Evolutionary conservation across 2,329 filamentous ascomycete species (phyloP).

Genomic region (Calonectria pseudoreteaudii): DNA sequence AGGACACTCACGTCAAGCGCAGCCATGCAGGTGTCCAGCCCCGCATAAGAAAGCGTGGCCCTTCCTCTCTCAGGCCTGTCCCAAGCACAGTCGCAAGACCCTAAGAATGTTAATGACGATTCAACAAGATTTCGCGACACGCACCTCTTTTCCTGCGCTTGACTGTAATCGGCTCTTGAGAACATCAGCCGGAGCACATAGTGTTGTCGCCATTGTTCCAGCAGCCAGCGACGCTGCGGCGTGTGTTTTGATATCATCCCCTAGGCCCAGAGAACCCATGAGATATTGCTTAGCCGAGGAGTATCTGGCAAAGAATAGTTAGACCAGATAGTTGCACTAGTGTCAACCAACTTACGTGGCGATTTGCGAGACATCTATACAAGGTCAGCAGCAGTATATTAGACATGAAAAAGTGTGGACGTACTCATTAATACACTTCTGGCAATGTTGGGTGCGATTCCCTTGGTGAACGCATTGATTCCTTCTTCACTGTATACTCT

Average conservation of each 20-base stretch:
- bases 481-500: slow-evolving; percentile 52
- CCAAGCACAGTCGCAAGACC: slow-evolving; percentile 49
- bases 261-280: slow-evolving; percentile 39
- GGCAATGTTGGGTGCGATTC: slow-evolving; percentile 54
- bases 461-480: slow-evolving; percentile 50
- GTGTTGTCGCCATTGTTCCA: slow-evolving; percentile 59
- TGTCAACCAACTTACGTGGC: slow-evolving; percentile 49
- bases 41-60: slow-evolving; percentile 57
- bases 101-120: slow-evolving; percentile 28
- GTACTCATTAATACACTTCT: slow-evolving; percentile 59
- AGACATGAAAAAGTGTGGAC: not conserved
- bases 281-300: slow-evolving; percentile 50
- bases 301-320: slow-evolving; percentile 40
- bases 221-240: slow-evolving; percentile 53
- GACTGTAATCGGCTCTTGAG: slow-evolving; percentile 57
- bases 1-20: slow-evolving; percentile 51
- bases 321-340: not conserved
- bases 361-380: slow-evolving; percentile 56
- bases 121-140: not conserved
- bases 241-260: slow-evolving; percentile 56
- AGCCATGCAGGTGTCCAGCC: slow-evolving; percentile 61
- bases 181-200: slow-evolving; percentile 59
- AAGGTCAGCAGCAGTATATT: slow-evolving; percentile 21
- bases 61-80: slow-evolving; percentile 52
- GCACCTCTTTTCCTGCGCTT: slow-evolving; percentile 41